Percentiles rank a stretch among this genome's conserved stretches.
Evolutionary conservation across 306 rosid genomes (phyloP).

Genomic region (Notholithocarpus densiflorus): DNA sequence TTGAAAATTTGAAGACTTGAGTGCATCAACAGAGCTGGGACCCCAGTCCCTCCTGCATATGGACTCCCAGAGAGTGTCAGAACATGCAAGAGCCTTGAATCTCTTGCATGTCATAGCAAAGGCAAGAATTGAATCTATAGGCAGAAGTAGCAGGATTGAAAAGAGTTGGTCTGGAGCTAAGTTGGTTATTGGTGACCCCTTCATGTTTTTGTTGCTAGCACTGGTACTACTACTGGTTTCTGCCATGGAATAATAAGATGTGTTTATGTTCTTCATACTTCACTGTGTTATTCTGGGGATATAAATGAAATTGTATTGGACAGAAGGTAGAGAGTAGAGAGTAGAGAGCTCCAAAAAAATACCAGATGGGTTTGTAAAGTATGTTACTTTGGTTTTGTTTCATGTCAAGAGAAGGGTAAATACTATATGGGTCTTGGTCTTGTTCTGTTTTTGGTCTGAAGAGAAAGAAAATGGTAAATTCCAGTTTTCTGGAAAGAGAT

Average conservation of each 20-base stretch:
- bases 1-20: slow-evolving; percentile 36
- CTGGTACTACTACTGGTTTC: slow-evolving; percentile 36
- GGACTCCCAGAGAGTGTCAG: slow-evolving; percentile 71
- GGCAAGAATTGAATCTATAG: slow-evolving; percentile 66
- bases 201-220: slow-evolving; percentile 6
- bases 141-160: slow-evolving; percentile 60
- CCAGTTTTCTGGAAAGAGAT: slow-evolving; percentile 19
- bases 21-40: slow-evolving; percentile 53
- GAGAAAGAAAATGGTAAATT: slow-evolving; percentile 35
- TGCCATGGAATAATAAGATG: slow-evolving; percentile 43
- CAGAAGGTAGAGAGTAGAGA: slow-evolving; percentile 19
- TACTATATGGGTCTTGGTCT: background rate
- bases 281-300: background rate
- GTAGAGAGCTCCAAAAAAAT: background rate
- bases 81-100: slow-evolving; percentile 49
- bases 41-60: slow-evolving; percentile 79
- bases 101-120: slow-evolving; percentile 80
- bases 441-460: background rate
- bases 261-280: background rate
- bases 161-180: slow-evolving; percentile 70
- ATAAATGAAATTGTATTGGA: slow-evolving; percentile 20
- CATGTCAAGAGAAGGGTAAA: background rate
- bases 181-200: slow-evolving; percentile 63
- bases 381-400: background rate
- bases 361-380: slow-evolving; percentile 17